These are phyloP conservation scores for Didymella keratinophila DNA, from an alignment of 2,329 filamentous ascomycete species.

Conservation along the genomic window DNA sequence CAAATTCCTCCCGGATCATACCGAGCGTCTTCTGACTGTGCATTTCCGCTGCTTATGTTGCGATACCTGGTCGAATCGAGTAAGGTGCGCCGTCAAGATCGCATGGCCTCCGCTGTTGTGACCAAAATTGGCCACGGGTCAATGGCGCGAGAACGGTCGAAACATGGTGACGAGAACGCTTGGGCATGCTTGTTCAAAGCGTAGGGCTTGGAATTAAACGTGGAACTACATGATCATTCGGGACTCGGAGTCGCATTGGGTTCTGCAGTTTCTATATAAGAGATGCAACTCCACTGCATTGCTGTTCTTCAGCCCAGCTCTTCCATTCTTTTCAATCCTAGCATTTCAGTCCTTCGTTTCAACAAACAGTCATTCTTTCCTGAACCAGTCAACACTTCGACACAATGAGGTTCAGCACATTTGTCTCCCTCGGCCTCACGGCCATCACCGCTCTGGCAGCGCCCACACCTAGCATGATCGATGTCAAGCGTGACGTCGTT, in stretches of 20 bases:
- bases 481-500: conserved; percentile 30
- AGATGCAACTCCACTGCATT: conserved; percentile 5
- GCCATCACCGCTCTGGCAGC: conserved; percentile 45
- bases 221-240: conserved; percentile 9
- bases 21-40: conserved; percentile 18
- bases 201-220: conserved; percentile 12
- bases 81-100: conserved; percentile 21
- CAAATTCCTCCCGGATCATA: conserved; percentile 21
- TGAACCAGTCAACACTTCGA: conserved; percentile 20
- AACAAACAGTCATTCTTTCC: conserved; percentile 26
- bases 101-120: conserved; percentile 16
- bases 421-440: conserved; percentile 41
- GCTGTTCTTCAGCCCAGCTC: conserved; percentile 25
- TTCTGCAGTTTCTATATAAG: conserved; percentile 23
- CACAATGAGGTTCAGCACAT: conserved; percentile 44
- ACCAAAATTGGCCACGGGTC: conserved; percentile 4
- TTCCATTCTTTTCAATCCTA: conserved; percentile 27
- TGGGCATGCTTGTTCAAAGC: conserved; percentile 12
- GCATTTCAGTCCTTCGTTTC: conserved; percentile 27
- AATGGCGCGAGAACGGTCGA: conserved; percentile 21
- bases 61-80: conserved; percentile 9
- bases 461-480: conserved; percentile 36
- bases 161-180: conserved; percentile 17
- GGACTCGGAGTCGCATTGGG: conserved; percentile 1
- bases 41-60: conserved; percentile 1